Base-by-base conservation (phyloP, 176 grass and related monocot species). In the Dendrocalamus sinicus region DNA sequence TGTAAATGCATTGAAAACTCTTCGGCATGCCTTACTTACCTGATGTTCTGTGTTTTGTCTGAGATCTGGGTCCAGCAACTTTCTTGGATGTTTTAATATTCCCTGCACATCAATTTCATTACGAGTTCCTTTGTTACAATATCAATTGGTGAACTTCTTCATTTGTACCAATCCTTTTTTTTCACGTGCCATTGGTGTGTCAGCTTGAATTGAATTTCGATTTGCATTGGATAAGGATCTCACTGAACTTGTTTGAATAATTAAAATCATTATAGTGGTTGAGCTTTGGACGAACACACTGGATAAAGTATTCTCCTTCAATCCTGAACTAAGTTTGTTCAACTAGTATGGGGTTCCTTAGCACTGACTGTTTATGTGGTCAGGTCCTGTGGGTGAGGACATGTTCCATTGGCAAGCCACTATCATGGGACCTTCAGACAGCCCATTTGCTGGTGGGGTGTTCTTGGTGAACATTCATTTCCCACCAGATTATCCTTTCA, bases 351-450 rank as follows among this genome's bases (percentile, higher is more conserved):
- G 17, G 30, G 47, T 30, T 24, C 16, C 13, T 61, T 65, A 13
- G 23, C 28, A 19, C 48, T 54, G 3, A 52, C 32, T 46, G 9
- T 15, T 16, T 74, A 35, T 86, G 9, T 50, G 58, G 10, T 51
- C 83, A 97, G 92, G 94, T 73, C 94, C 94, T 87, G 94, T 91
- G 45, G 92, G 90, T 65, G 92, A 97, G 89, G 92, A 97, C 81
- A 94, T 97, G 92, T 97, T 97, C 86, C 92, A 94, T 61, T 97
- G 94, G 94, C 94, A 97, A 81, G 94, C 92, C 0, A 94, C 92
- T 22, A 97, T 97, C 28, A 97, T 97, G 92, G 94, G 94, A 11
- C 94, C 94, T 12, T 85, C 92, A 6, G 92, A 97, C 61, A 97
- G 90, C 67, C 94, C 94, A 5, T 97, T 97, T 83, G 86, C 94